phyloP scores from a whole-genome alignment of 2,329 filamentous ascomycete genomes.

The Ceratocystis cubensis region DNA sequence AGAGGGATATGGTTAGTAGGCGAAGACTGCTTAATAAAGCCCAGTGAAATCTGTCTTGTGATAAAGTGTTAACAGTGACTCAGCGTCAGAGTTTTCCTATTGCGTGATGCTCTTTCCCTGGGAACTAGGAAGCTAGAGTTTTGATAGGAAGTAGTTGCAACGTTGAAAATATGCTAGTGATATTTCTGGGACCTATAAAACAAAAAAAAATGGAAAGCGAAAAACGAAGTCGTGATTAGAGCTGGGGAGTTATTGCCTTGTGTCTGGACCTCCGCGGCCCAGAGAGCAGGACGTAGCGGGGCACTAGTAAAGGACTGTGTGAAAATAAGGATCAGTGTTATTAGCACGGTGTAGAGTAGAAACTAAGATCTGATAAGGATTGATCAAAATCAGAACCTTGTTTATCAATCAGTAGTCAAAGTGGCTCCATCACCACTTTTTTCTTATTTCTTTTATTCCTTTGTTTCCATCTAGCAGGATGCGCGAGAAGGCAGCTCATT shows the following conservation, averaged over 20 bases:
- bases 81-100: background rate
- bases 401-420: conserved; percentile 8
- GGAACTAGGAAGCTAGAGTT: no score
- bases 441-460: background rate
- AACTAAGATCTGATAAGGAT: background rate
- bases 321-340: background rate
- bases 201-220: background rate
- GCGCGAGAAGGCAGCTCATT: no score
- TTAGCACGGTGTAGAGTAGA: background rate
- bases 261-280: background rate
- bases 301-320: conserved; percentile 13
- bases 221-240: background rate
- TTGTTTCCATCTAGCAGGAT: background rate
- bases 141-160: background rate
- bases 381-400: background rate
- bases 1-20: background rate
- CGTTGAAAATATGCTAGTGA: background rate
- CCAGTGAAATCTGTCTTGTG: no score
- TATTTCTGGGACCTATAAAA: background rate
- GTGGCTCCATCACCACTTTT: background rate
- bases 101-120: no score
- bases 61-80: no score
- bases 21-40: no score
- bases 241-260: background rate
- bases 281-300: conserved; percentile 3